phyloP scores from a whole-genome alignment of 257 asterid genomes.

The Gardenia jasminoides region DNA sequence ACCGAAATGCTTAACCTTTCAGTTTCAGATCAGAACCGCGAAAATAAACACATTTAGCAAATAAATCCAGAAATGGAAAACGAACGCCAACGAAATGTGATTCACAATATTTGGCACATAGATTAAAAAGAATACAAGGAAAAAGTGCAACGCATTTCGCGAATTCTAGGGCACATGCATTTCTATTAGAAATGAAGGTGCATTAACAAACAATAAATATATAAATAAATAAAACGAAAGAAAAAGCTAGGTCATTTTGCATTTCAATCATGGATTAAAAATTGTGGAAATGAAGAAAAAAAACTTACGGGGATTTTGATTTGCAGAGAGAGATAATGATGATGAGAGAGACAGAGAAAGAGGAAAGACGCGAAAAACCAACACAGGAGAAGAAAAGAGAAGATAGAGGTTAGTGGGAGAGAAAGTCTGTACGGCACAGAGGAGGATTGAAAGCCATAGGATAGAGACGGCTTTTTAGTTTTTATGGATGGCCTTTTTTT shows the following conservation, averaged over 20 bases:
- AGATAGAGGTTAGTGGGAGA: background rate
- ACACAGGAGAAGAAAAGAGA: constrained; percentile 27
- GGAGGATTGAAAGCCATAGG: constrained; percentile 70
- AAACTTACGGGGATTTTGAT: constrained; percentile 43
- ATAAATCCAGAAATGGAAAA: constrained; percentile 17
- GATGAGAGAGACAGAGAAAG: constrained; percentile 29
- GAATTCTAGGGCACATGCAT: constrained; percentile 6
- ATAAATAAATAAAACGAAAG: too few relatives aligned
- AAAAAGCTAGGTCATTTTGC: constrained; percentile 29
- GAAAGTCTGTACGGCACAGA: constrained; percentile 36
- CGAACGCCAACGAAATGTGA: constrained; percentile 7
- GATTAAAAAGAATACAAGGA: background rate
- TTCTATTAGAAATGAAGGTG: constrained; percentile 21
- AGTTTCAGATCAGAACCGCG: constrained; percentile 35
- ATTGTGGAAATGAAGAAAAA: background rate
- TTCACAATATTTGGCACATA: background rate
- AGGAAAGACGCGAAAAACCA: constrained; percentile 46
- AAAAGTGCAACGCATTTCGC: constrained; percentile 6
- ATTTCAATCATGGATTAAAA: constrained; percentile 19
- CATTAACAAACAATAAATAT: constrained; percentile 24
- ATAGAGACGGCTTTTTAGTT: constrained; percentile 22
- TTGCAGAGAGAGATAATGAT: constrained; percentile 29
- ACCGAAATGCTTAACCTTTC: background rate
- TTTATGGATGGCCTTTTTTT: constrained; percentile 63
- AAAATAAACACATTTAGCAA: constrained; percentile 17